phyloP scores from a whole-genome alignment of 192 early-diverging fungal species.

The Dissophora globulifera region DNA sequence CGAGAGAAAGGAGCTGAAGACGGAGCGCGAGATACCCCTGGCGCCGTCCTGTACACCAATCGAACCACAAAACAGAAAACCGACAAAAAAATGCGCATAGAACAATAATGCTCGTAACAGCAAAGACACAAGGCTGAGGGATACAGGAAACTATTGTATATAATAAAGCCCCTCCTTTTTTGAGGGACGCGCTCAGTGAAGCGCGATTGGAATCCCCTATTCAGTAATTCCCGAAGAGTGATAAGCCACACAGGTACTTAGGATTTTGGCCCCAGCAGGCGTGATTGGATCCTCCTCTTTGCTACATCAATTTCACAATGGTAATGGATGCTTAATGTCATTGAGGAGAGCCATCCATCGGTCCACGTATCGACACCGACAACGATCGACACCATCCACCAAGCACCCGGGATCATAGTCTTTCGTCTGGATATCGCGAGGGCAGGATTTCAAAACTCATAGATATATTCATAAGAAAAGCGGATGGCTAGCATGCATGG shows the following conservation, averaged over 20 bases:
- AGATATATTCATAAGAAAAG: not conserved
- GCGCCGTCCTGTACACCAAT: too few species aligned
- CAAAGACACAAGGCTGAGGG: too few species aligned
- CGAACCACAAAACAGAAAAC: not conserved
- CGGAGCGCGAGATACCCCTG: too few species aligned
- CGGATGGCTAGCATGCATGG: conserved; percentile 2
- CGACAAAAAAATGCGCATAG: too few species aligned
- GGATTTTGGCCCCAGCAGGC: not conserved
- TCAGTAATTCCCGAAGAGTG: too few species aligned
- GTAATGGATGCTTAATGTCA: conserved; percentile 2
- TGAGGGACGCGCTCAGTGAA: too few species aligned
- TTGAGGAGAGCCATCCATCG: conserved; percentile 12
- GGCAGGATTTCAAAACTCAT: not conserved
- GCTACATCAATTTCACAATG: conserved; percentile 42
- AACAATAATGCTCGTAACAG: too few species aligned
- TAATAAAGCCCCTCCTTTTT: too few species aligned
- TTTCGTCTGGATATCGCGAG: too few species aligned
- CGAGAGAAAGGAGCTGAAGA: not conserved
- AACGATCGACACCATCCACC: conserved; percentile 1
- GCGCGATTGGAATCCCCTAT: too few species aligned
- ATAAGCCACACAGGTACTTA: too few species aligned
- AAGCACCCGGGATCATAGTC: not conserved
- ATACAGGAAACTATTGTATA: too few species aligned
- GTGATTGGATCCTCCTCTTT: conserved; percentile 35
- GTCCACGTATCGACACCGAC: conserved; percentile 23